Base-by-base conservation (phyloP, 169 alveolate species). In the Cryptosporidium sp. region DNA sequence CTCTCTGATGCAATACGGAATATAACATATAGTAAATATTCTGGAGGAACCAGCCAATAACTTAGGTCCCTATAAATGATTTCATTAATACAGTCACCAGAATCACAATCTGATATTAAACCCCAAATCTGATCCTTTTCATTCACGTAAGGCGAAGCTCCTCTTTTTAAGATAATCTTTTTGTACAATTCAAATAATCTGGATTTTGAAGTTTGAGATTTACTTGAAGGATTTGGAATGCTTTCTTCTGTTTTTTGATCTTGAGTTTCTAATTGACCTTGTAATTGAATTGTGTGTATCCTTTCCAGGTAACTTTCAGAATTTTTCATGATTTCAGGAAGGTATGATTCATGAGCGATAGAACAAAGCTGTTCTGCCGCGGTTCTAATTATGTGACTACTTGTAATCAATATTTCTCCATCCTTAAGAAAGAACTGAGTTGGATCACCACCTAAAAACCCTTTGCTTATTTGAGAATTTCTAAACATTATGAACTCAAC, bases 31-130 rank as follows among this genome's bases (percentile, higher is more conserved):
- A 43, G 23, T 16, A 80, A 14, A 21, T 45, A 26, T 21, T 50
- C 75, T 21, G 74, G 35, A 18, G 89, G 89, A 62, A 80, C 35
- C 10, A 80, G 43, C 89, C 89, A 80, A 41, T 62, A 59, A 65
- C 75, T 65, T 62, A 80, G 43, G n/a, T 65, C 62, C 12, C 26
- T 35, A 43, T 80, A 80, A 6, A 80, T 31, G 6, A 80, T 26
- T 14, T 80, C 89, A 80, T 61, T 80, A 23, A 80, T 62, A 26
- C 75, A 59, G 21, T 80, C 68, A 33, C 89, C 89, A 7, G 74
- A 37, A 45, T 41, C 62, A 48, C 89, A 80, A 3, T 29, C 35
- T 43, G 29, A 16, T 39, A 80, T 14, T 10, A 35, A 26, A 16
- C 23, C 89, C 89, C 89, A 80, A 62, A 80, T 67, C 31, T 7